Evolutionary conservation across 2,329 filamentous ascomycete species (phyloP), one percentile per base, ranked within the genome.

Genomic region (Mycocentrospora acerina): DNA sequence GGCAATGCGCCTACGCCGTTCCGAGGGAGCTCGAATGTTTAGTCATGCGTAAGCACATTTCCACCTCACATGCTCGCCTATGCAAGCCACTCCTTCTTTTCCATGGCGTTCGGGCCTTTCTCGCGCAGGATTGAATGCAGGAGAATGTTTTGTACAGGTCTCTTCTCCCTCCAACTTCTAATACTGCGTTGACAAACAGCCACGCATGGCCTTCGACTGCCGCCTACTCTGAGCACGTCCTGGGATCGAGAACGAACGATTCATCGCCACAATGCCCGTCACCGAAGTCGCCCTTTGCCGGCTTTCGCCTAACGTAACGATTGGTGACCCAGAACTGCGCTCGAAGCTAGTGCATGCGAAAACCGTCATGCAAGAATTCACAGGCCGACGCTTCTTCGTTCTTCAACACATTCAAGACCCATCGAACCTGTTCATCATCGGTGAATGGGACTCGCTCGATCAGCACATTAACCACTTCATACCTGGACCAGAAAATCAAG

Each of bases 281-380:
- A 74, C 72, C n/a, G 72, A 76, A 51, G 47, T 76, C 26, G 72
- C 72, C 3, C 65, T 71, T 24, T 61, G 75, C 5, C 66, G 58
- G 14, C 53, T 74, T 19, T 58, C 56, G 11, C 45, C 55, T 19
- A 45, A 48, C 24, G 51, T 48, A 26, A 46, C 51, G 13, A 16
- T 50, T 29, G 27, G 50, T 3, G 44, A 58, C 8, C 26, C 57
- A 13, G 32, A 42, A 4, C 35, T 70, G 4, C 51, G 54, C 27
- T 39, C 51, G 13, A 64, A 59, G n/a, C 60, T 75, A 4, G 37
- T 41, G 12, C 43, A 55, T 25, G 73, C 69, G 3, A 68, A 68
- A 37, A 36, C 47, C 2, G 58, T 59, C 11, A 69, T 74, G 54
- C 57, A 67, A 34, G 40, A 53, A 2, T 69, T 57, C 37, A 70